A percentile compares a stretch with the other conserved stretches of the same genome.
Conservation (phyloP, 2,329 filamentous ascomycete species). For the Blumeria graminis region DNA sequence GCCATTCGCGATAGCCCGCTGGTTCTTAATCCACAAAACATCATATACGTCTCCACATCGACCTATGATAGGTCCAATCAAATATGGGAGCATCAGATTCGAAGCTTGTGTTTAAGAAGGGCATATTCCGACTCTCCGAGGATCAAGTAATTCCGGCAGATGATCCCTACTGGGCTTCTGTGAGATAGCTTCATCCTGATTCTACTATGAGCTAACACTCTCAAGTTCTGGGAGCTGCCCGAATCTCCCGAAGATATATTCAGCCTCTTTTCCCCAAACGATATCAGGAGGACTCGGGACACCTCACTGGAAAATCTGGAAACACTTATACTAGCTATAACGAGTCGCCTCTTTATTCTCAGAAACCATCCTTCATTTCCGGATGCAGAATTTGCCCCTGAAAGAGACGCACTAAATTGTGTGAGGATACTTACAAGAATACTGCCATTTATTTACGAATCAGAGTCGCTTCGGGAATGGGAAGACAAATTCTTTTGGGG, state of each 20-base stretch:
- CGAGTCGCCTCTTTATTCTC: slow-evolving; percentile 58
- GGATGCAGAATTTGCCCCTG: slow-evolving; percentile 57
- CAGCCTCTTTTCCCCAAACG: slow-evolving; percentile 72
- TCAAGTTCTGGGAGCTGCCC: slow-evolving; percentile 91
- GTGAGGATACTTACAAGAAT: slow-evolving; percentile 74
- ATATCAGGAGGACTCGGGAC: slow-evolving; percentile 74
- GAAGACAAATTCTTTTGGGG: slow-evolving; percentile 89
- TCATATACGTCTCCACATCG: too few relatives aligned
- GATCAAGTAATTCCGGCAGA: slow-evolving; percentile 67
- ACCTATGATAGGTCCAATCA: slow-evolving; percentile 10
- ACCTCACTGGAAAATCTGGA: slow-evolving; percentile 69
- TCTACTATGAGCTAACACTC: background rate
- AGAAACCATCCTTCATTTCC: slow-evolving; percentile 82
- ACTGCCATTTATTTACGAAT: slow-evolving; percentile 79
- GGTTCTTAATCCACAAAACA: too few relatives aligned
- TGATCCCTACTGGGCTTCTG: slow-evolving; percentile 81
- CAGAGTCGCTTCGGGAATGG: slow-evolving; percentile 60
- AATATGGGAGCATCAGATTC: slow-evolving; percentile 93
- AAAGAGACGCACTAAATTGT: slow-evolving; percentile 83
- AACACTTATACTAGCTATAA: slow-evolving; percentile 62
- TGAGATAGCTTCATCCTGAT: slow-evolving; percentile 21
- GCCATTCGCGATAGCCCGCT: too few relatives aligned
- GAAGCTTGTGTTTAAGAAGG: slow-evolving; percentile 95
- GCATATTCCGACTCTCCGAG: slow-evolving; percentile 90
- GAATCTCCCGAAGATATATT: slow-evolving; percentile 93